Evolutionary conservation across 2,329 filamentous ascomycete species (phyloP).

Genomic region (Fusarium anguioides): DNA sequence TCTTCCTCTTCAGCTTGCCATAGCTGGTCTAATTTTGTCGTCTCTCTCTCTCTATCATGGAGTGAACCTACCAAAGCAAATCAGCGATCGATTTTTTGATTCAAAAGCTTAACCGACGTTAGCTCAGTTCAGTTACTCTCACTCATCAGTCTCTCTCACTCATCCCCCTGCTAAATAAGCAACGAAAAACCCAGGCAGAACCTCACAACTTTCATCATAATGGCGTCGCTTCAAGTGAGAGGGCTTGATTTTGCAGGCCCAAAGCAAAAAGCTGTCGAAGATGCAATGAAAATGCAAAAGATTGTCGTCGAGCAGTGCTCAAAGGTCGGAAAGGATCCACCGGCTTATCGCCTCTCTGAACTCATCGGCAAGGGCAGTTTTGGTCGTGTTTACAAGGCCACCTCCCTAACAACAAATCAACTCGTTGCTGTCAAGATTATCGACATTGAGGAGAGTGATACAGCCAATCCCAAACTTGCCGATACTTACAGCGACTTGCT

Average conservation of each 20-base stretch:
- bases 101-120: slow-evolving; percentile 22
- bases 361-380: slow-evolving; percentile 81
- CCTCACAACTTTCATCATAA: slow-evolving; percentile 37
- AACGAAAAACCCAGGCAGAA: slow-evolving; percentile 18
- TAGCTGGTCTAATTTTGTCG: slow-evolving; percentile 3
- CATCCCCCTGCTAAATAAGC: neutral
- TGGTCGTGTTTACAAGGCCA: slow-evolving; percentile 78
- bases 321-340: slow-evolving; percentile 68
- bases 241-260: slow-evolving; percentile 58
- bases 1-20: no score
- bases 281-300: slow-evolving; percentile 76
- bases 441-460: slow-evolving; percentile 82
- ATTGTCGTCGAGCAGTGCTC: slow-evolving; percentile 71
- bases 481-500: slow-evolving; percentile 77
- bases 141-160: slow-evolving; percentile 16
- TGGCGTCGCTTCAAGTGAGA: slow-evolving; percentile 57
- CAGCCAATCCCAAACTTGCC: slow-evolving; percentile 70
- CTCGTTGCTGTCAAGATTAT: slow-evolving; percentile 85
- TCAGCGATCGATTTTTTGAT: neutral
- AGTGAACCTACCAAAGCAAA: slow-evolving; percentile 26
- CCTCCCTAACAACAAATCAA: slow-evolving; percentile 56
- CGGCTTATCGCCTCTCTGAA: slow-evolving; percentile 75
- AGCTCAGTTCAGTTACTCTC: slow-evolving; percentile 1
- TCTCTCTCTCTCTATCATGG: slow-evolving; percentile 27
- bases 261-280: slow-evolving; percentile 71